Base-by-base conservation (phyloP, 768 basidiomycete genomes). In the Phallus indusiatus region DNA sequence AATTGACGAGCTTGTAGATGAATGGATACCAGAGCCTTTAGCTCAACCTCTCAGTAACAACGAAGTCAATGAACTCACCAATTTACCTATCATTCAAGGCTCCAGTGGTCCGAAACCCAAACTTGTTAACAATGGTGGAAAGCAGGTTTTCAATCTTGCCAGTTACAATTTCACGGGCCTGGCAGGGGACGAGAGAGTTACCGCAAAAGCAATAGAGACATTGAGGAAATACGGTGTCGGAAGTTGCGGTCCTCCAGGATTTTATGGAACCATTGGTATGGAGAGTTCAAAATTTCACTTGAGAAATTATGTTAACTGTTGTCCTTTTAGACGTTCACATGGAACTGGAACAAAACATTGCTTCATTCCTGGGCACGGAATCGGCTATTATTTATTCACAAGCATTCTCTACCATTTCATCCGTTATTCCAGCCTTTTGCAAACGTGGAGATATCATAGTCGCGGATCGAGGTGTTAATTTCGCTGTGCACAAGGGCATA, bases 401-500 rank as follows among this genome's bases (percentile, higher is more conserved):
- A 73, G 87, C 85, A 12, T 97, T 95, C 71, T 84, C 90, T 9
- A 92, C 93, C 57, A 84, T 92, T 63, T 84, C 90, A 3, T 95
- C 93, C 16, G 92, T 94, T 66, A 96, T 98, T 61, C 92, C 96
- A 0, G 91, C 96, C 1, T 99, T 98, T 73, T 91, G 89, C 78
- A 98, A 99, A 70, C 84, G 95, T 62, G 94, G 94, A 1, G 95
- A 99, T 67, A 84, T 99, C 67, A 94, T 99, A 67, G 90, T 99
- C n/a, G 94, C 93, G 3, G 95, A 99, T 71, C 84, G 92, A n/a
- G 83, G 86, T n/a, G 85, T 94, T 64, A 95, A 90, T 72, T 93
- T 98, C 70, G 85, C 90, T 16, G 90, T 97, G 56, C 94, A 97
- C 70, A 95, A 94, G 72, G 96, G 95, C 17, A 83, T 98, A 28